Evolutionary conservation across 2,329 filamentous ascomycete species (phyloP), one percentile per base, ranked within the genome.

Genomic region (Trematosphaeria pertusa): DNA sequence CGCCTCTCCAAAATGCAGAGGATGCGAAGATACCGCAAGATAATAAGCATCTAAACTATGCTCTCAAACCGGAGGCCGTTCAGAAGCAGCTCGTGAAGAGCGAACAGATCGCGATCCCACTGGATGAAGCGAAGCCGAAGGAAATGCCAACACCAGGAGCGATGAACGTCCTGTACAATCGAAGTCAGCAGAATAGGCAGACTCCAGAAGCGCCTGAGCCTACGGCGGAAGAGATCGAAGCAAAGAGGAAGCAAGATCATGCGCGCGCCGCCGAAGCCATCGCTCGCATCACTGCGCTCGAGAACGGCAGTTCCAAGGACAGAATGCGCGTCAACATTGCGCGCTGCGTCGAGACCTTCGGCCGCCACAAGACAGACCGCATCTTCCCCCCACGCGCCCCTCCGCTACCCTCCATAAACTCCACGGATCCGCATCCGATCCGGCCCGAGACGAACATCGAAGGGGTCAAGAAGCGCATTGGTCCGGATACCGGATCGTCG

Each of bases 401-500:
- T 3, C 58, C 82, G 3, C 71, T 77, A 32, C 77, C 76, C 12
- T 62, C 69, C 28, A 75, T 78, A 30, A 65, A 76, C 60, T 65
- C 74, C 67, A 70, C 59, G 72, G 62, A 75, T 75, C 72, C 47
- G 50, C 43, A 65, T 37, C 48, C 64, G 5, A 57, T 74, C 19
- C 82, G 82, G 58, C 80, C 79, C 0, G 51, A 62, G 18, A 69
- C 65, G 9, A 71, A 69, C 36, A 38, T 53, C 11, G 57, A 51
- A 9, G 64, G 55, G 12, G 42, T 58, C 4, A 61, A 50, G 34
- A 81, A 82, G 37, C 87, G 95, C 22, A 85, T 86, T n/a, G 94
- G 94, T 0, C 88, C 88, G 4, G 94, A 99, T 69, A 99, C 93
- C 1, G 94, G 94, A 26, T 96, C 90, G 62, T 90, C 90, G 5